Evolutionary conservation across 495 filamentous ascomycete species (phyloP).

Genomic region (Tirmania nivea): DNA sequence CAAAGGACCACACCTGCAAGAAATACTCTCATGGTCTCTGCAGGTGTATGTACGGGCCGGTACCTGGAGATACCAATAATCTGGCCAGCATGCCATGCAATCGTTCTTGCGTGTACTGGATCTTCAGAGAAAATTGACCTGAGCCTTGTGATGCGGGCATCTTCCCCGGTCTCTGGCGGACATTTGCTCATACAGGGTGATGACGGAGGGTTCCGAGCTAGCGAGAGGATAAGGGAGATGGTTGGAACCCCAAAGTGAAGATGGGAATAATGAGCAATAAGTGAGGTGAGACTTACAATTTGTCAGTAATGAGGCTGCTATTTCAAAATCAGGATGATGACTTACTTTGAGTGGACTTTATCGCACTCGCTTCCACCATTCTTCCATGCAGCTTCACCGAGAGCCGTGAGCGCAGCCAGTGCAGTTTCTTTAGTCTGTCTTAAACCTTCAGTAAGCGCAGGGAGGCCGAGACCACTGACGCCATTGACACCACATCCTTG

Average conservation of each 20-base stretch:
- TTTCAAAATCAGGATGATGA: neutral
- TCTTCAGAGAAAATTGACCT: conserved; percentile 11
- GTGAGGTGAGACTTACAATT: conserved; percentile 8
- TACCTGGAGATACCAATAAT: conserved; percentile 19
- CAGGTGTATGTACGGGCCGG: conserved; percentile 16
- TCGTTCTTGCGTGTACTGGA: conserved; percentile 11
- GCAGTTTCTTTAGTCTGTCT: conserved; percentile 17
- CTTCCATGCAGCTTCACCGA: conserved; percentile 11
- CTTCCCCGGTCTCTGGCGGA: neutral
- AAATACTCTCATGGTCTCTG: conserved; percentile 18
- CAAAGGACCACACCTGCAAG: conserved; percentile 20
- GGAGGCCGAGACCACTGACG: conserved; percentile 9
- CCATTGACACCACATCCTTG: conserved; percentile 7
- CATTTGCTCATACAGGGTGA: neutral
- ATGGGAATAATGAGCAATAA: conserved; percentile 20
- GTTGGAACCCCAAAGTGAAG: conserved; percentile 19
- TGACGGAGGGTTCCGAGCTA: conserved; percentile 14
- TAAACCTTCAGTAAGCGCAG: conserved; percentile 13
- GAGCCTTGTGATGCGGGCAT: conserved; percentile 11
- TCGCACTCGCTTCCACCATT: conserved; percentile 14
- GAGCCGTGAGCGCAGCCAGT: conserved; percentile 8
- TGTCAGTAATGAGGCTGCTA: conserved; percentile 2
- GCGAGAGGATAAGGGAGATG: conserved; percentile 17
- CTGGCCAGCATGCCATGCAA: conserved; percentile 20
- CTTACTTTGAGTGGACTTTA: conserved; percentile 15